phyloP scores from a whole-genome alignment of 352 stramenopile genomes.

The Globisporangium nodosum region DNA sequence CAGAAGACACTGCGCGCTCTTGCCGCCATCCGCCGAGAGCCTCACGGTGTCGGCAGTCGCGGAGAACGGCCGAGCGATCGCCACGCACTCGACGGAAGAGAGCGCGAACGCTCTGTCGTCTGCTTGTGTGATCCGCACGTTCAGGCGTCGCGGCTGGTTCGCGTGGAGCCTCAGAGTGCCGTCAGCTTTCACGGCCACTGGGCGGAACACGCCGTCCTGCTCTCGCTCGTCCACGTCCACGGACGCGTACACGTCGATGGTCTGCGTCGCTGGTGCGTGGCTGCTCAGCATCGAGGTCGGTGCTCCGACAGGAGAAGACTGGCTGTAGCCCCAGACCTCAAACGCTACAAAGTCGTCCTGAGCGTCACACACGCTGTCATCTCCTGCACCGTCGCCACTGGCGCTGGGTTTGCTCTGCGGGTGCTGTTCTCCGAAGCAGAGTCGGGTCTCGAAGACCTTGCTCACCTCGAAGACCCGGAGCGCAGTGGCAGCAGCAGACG shows the following conservation, averaged over 20 bases:
- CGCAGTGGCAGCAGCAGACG: background rate
- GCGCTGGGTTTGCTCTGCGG: background rate
- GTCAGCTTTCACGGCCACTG: conserved; percentile 66
- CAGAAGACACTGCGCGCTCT: conserved; percentile 35
- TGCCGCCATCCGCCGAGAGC: conserved; percentile 16
- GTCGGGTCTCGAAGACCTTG: conserved; percentile 8
- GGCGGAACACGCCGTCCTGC: conserved; percentile 52
- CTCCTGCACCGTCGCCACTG: conserved; percentile 1
- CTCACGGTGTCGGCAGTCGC: conserved; percentile 9
- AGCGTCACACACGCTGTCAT: background rate
- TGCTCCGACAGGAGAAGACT: conserved; percentile 7
- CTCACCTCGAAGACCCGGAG: conserved; percentile 9
- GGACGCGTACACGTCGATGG: conserved; percentile 61
- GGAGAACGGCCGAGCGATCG: conserved; percentile 28
- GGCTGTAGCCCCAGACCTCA: conserved; percentile 54
- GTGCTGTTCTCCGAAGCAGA: background rate
- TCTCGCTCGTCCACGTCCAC: conserved; percentile 73
- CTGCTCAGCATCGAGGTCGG: background rate
- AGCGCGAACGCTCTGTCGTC: conserved; percentile 56
- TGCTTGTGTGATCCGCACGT: conserved; percentile 60
- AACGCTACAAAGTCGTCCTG: conserved; percentile 38
- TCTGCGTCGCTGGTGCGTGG: conserved; percentile 5
- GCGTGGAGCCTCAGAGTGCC: conserved; percentile 55
- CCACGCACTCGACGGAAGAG: conserved; percentile 30
- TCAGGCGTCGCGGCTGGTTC: conserved; percentile 48